These are phyloP conservation scores for Heliamphora pulchella DNA, from an alignment of 179 eudicot species.

Conservation along the genomic window DNA sequence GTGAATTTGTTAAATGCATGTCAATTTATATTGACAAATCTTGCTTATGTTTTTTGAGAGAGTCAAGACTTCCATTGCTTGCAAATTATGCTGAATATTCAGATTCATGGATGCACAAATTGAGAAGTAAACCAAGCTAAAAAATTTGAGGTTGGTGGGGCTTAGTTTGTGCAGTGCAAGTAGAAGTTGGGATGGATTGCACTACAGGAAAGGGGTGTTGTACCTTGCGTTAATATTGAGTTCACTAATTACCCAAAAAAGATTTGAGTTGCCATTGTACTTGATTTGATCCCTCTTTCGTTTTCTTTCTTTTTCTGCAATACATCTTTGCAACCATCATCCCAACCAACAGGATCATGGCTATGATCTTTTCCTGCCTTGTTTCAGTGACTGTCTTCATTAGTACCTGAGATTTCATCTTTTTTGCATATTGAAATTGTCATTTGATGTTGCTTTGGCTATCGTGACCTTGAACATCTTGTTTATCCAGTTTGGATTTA, in stretches of 20 bases:
- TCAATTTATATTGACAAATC: not conserved
- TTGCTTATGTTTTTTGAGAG: not conserved
- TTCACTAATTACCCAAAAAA: not conserved
- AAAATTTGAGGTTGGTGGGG: not conserved
- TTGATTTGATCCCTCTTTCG: not conserved
- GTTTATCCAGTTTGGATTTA: constrained; percentile 2
- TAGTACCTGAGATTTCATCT: not conserved
- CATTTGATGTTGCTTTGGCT: not conserved
- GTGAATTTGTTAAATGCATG: constrained; percentile 12
- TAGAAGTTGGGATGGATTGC: constrained; percentile 9
- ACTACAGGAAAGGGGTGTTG: not conserved
- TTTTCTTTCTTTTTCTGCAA: not conserved
- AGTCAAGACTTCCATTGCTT: constrained; percentile 1
- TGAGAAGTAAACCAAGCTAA: not conserved
- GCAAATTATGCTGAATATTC: not conserved
- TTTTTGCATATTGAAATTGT: not conserved
- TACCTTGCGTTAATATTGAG: not conserved
- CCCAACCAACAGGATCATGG: not conserved
- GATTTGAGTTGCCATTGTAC: too few relatives aligned
- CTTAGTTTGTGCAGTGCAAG: not conserved
- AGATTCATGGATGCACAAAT: not conserved
- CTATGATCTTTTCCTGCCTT: not conserved
- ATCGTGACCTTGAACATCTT: not conserved
- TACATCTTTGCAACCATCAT: not conserved
- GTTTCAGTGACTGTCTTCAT: not conserved